These are phyloP conservation scores for Smittium culicis DNA, from an alignment of 371 early-diverging fungal species.

Conservation along the genomic window DNA sequence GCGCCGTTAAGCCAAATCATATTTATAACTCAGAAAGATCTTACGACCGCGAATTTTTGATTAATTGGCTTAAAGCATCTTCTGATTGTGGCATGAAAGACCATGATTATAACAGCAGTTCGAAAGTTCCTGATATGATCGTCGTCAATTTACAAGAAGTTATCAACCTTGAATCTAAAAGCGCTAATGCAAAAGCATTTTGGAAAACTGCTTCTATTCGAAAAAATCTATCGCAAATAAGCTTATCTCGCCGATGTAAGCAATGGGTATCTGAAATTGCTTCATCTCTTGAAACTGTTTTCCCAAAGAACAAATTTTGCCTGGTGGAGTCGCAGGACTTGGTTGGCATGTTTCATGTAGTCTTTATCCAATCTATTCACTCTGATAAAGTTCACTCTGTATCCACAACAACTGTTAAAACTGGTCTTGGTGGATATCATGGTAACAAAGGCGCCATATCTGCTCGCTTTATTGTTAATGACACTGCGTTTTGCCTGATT, in stretches of 20 bases:
- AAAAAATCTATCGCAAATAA: constrained; percentile 54
- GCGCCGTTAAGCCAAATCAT: constrained; percentile 15
- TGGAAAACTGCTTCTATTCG: constrained; percentile 41
- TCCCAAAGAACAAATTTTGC: constrained; percentile 41
- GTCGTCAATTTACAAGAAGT: constrained; percentile 89
- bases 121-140: constrained; percentile 53
- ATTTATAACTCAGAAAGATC: not conserved
- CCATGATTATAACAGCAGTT: not conserved
- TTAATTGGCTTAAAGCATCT: not conserved
- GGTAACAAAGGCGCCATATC: constrained; percentile 85
- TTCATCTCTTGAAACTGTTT: constrained; percentile 19
- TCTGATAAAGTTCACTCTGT: constrained; percentile 64
- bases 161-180: constrained; percentile 76
- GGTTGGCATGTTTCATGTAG: constrained; percentile 70
- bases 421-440: constrained; percentile 65
- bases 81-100: not conserved
- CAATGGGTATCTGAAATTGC: constrained; percentile 1
- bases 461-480: constrained; percentile 67
- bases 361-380: constrained; percentile 56
- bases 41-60: not conserved
- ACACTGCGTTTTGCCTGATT: constrained; percentile 76
- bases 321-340: constrained; percentile 69
- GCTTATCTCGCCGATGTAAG: constrained; percentile 34
- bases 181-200: constrained; percentile 58
- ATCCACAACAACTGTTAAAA: constrained; percentile 67